These are phyloP conservation scores for Pichia cactophila DNA, from an alignment of 1,139 yeast species.

Conservation along the genomic window DNA sequence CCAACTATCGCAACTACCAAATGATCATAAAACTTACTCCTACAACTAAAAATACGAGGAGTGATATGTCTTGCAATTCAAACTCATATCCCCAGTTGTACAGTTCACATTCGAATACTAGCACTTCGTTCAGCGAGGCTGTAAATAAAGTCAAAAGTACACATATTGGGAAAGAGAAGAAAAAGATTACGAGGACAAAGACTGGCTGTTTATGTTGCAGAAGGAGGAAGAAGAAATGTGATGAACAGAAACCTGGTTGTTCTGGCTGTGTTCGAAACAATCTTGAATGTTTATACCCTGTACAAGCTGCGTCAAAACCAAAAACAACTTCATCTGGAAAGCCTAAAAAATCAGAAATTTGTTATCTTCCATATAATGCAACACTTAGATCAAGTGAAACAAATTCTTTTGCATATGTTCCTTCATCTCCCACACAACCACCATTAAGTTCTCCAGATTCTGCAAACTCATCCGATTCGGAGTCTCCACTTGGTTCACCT, in stretches of 20 bases:
- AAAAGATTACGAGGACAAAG: slow-evolving; percentile 31
- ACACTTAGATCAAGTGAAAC: slow-evolving; percentile 6
- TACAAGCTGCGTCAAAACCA: slow-evolving; percentile 16
- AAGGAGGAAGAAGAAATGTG: slow-evolving; percentile 48
- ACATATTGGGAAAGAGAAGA: slow-evolving; percentile 15
- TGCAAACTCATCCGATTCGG: slow-evolving; percentile 14
- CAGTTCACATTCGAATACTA: not conserved
- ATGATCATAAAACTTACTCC: slow-evolving; percentile 12
- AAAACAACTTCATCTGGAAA: slow-evolving; percentile 2
- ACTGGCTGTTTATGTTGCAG: slow-evolving; percentile 39
- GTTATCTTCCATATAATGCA: slow-evolving; percentile 7
- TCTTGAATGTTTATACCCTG: slow-evolving; percentile 41
- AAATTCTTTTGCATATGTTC: slow-evolving; percentile 2
- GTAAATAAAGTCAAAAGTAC: not conserved
- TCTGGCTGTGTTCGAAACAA: slow-evolving; percentile 38
- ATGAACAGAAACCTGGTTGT: slow-evolving; percentile 42
- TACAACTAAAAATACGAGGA: not conserved
- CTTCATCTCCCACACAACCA: slow-evolving; percentile 10
- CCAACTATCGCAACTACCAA: slow-evolving; percentile 29
- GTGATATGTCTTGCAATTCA: too few relatives aligned
- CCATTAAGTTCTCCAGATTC: slow-evolving; percentile 15
- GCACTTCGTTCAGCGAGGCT: not conserved
- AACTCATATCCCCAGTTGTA: not conserved
- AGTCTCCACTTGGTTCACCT: slow-evolving; percentile 24
- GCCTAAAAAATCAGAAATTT: not conserved